phyloP scores from a whole-genome alignment of 345 rosid species.

The Gynandropsis gynandra region DNA sequence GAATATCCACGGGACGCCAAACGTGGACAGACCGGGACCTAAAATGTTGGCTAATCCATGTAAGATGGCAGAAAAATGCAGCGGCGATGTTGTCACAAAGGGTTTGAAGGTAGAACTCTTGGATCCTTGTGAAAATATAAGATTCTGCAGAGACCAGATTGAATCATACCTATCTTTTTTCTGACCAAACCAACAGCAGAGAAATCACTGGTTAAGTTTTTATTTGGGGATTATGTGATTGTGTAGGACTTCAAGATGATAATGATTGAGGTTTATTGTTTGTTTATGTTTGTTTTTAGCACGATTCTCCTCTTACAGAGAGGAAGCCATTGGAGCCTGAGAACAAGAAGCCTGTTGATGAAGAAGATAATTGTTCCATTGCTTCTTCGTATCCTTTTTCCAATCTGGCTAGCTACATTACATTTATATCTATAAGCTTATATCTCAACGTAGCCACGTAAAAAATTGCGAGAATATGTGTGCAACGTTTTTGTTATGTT shows the following conservation, averaged over 20 bases:
- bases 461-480: no score
- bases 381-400: constrained; percentile 87
- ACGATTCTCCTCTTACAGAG: constrained; percentile 38
- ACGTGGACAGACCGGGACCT: constrained; percentile 19
- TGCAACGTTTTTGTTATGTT: no score
- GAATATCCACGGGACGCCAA: constrained; percentile 9
- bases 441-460: not conserved
- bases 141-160: no score
- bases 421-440: not conserved
- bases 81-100: constrained; percentile 10
- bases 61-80: no score
- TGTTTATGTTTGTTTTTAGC: constrained; percentile 33
- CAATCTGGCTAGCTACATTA: not conserved
- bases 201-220: no score
- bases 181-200: no score
- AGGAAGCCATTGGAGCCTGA: constrained; percentile 50
- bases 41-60: constrained; percentile 11
- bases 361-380: constrained; percentile 73
- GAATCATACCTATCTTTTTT: no score
- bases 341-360: constrained; percentile 58
- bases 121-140: not conserved
- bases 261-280: not conserved
- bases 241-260: not conserved
- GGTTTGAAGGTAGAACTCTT: constrained; percentile 7
- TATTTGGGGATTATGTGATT: no score